phyloP scores from a whole-genome alignment of 2,329 filamentous ascomycete genomes.

The Metarhizium robertsii region DNA sequence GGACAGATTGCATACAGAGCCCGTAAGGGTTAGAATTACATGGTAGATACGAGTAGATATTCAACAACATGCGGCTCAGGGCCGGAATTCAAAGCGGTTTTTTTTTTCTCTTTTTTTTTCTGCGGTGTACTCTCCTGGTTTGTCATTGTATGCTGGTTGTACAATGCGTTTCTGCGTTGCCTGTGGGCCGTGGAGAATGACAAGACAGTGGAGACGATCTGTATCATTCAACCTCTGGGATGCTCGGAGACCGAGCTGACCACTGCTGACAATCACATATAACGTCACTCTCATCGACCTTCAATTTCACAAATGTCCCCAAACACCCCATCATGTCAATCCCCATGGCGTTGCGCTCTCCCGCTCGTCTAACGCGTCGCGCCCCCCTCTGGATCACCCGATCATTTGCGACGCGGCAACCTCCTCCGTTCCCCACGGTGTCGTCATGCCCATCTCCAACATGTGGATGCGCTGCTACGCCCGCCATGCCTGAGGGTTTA shows the following conservation, averaged over 20 bases:
- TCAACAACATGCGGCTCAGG: neutral
- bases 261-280: conserved; percentile 1
- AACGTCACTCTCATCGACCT: neutral
- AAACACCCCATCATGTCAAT: conserved; percentile 3
- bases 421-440: conserved; percentile 28
- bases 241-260: conserved; percentile 15
- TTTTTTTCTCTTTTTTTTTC: too few species aligned
- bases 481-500: conserved; percentile 54
- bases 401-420: conserved; percentile 18
- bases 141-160: too few species aligned
- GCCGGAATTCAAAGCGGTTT: neutral
- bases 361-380: neutral
- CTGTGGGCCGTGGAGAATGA: neutral
- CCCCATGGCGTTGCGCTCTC: neutral
- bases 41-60: conserved; percentile 1
- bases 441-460: conserved; percentile 62
- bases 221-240: conserved; percentile 1
- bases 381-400: neutral
- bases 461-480: conserved; percentile 63
- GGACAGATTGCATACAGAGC: conserved; percentile 5
- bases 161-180: neutral
- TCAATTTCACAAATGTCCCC: neutral
- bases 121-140: too few species aligned
- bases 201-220: neutral
- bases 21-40: neutral